A percentile compares a stretch with the other conserved stretches of the same genome.
Conservation (phyloP, 176 grass and related monocot species). For the Paspalum vaginatum region DNA sequence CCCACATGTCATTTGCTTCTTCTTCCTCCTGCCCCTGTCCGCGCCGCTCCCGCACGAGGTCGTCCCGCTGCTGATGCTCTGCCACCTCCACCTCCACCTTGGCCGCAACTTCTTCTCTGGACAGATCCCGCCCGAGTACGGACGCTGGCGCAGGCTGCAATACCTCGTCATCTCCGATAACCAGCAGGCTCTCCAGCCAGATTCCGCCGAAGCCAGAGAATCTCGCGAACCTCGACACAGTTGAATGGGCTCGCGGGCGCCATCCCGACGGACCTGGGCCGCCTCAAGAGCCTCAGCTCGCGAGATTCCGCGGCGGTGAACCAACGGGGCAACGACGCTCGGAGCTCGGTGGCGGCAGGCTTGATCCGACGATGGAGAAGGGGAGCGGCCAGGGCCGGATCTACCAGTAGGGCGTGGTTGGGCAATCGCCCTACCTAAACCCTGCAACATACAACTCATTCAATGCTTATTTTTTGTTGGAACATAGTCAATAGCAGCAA, state of each 20-base stretch:
- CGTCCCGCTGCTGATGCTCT: conserved; percentile 41
- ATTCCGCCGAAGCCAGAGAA: conserved; percentile 69
- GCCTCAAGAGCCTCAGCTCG: conserved; percentile 67
- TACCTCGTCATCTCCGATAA: conserved; percentile 96
- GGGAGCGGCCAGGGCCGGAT: too few species aligned
- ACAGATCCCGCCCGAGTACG: conserved; percentile 64
- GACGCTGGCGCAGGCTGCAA: conserved; percentile 59
- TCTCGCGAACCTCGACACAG: conserved; percentile 79
- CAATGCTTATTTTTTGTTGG: too few species aligned
- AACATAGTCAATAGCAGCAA: too few species aligned
- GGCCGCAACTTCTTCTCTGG: conserved; percentile 91
- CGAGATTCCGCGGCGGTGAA: too few species aligned
- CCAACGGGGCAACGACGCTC: too few species aligned
- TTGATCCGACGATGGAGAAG: too few species aligned
- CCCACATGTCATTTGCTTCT: too few species aligned
- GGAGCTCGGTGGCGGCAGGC: too few species aligned
- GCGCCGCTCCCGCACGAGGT: conserved; percentile 50
- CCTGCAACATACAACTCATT: too few species aligned
- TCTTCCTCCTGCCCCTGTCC: too few species aligned
- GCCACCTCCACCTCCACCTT: conserved; percentile 81
- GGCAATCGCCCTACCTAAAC: too few species aligned
- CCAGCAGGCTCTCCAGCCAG: conserved; percentile 70
- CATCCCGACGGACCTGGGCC: conserved; percentile 68
- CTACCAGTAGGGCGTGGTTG: too few species aligned
- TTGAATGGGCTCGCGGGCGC: conserved; percentile 71